Evolutionary conservation across 2,329 filamentous ascomycete genomes (phyloP).

Genomic region (Aspergillus arachidicola): DNA sequence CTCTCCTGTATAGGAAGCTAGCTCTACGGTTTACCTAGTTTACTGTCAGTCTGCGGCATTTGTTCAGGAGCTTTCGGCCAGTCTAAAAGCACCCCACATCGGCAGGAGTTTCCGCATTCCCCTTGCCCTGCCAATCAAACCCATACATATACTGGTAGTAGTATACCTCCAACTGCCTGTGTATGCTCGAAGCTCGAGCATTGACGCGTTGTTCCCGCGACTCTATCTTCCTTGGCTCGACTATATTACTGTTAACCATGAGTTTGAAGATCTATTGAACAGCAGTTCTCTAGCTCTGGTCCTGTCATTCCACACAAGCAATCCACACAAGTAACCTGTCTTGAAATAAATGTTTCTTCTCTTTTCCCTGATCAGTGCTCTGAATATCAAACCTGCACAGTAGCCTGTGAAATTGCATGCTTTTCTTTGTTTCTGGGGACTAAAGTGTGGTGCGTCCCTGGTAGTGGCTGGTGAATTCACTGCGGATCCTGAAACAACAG

Average conservation of each 20-base stretch:
- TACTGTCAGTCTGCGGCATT: background rate
- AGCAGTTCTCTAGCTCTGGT: constrained; percentile 8
- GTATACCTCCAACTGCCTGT: constrained; percentile 7
- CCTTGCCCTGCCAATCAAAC: constrained; percentile 8
- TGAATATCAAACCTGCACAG: background rate
- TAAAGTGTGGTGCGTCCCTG: background rate
- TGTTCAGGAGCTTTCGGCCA: background rate
- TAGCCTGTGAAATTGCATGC: background rate
- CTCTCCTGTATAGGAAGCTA: background rate
- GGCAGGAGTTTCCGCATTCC: constrained; percentile 7
- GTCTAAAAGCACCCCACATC: constrained; percentile 1
- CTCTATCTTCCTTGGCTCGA: background rate
- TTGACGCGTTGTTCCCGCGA: background rate
- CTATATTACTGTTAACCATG: constrained; percentile 7
- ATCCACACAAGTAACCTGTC: background rate
- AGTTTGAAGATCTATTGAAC: constrained; percentile 8
- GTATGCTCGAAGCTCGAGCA: constrained; percentile 9
- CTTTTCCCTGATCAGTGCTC: background rate
- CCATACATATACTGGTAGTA: constrained; percentile 1
- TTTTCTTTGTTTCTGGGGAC: background rate
- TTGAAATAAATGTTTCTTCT: constrained; percentile 12
- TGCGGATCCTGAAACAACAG: background rate
- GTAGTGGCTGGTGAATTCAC: background rate
- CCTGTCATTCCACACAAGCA: constrained; percentile 5
- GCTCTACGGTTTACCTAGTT: background rate